Conservation (phyloP, 192 early-diverging fungal species). For the Rhizophagus prolifer region DNA sequence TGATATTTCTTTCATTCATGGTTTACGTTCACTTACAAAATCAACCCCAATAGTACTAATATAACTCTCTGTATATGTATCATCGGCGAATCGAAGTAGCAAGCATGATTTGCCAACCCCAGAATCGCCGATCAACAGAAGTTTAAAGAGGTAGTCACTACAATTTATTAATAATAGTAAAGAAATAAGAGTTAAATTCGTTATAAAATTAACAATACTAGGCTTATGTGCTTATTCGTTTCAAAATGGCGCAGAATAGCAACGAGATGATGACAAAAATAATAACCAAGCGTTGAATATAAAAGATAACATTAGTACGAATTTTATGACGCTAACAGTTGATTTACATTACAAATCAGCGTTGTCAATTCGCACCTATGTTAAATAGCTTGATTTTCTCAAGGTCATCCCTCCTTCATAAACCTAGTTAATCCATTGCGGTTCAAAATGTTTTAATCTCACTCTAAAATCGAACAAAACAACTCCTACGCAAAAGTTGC, state of each 20-base stretch:
- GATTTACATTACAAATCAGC: not conserved
- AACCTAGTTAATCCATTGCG: not conserved
- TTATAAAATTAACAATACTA: not conserved
- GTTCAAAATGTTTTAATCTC: not conserved
- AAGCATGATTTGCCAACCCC: conserved; percentile 98
- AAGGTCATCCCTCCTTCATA: not conserved
- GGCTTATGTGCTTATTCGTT: not conserved
- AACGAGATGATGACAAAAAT: not conserved
- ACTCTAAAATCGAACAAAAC: not conserved
- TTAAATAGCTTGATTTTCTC: not conserved
- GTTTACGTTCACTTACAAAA: conserved; percentile 68
- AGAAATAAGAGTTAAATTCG: not conserved
- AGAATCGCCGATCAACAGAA: conserved; percentile 97
- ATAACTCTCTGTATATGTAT: conserved; percentile 98
- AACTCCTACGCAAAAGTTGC: not conserved
- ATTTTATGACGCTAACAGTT: not conserved
- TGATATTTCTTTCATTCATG: not conserved
- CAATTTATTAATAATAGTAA: conserved; percentile 22
- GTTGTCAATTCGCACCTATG: not conserved
- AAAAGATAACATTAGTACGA: not conserved
- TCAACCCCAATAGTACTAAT: conserved; percentile 99
- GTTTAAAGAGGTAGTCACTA: conserved; percentile 99
- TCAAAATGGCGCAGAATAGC: not conserved
- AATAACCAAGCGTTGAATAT: not conserved
- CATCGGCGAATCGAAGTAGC: conserved; percentile 95